phyloP scores from a whole-genome alignment of 768 basidiomycete species.

The Amanita jacksonii region DNA sequence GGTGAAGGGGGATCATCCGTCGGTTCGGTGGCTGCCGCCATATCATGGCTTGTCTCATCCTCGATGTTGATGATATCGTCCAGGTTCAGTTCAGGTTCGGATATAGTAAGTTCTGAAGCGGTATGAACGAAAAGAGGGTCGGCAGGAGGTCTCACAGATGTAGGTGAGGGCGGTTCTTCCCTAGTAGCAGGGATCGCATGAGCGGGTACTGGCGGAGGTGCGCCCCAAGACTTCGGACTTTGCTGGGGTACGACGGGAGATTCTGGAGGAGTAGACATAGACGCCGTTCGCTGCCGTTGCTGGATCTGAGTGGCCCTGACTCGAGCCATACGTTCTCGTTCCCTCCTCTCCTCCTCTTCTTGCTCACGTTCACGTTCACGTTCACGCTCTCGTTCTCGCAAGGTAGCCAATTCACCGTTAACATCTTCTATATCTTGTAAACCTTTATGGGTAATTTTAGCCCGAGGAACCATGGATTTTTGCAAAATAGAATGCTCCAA shows the following conservation, averaged over 20 bases:
- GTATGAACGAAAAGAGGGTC: slow-evolving; percentile 23
- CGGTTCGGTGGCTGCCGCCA: slow-evolving; percentile 14
- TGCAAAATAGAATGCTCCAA: slow-evolving; percentile 79
- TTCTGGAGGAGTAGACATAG: slow-evolving; percentile 64
- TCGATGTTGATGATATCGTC: slow-evolving; percentile 74
- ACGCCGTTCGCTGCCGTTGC: slow-evolving; percentile 37
- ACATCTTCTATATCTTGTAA: slow-evolving; percentile 83
- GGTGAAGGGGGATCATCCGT: slow-evolving; percentile 12
- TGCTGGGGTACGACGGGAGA: slow-evolving; percentile 45
- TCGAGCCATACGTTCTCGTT: slow-evolving; percentile 59
- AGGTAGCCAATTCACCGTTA: slow-evolving; percentile 33
- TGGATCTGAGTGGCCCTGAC: slow-evolving; percentile 36
- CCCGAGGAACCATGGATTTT: slow-evolving; percentile 55
- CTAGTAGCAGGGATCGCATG: slow-evolving; percentile 26
- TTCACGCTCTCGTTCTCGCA: slow-evolving; percentile 46
- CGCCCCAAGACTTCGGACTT: slow-evolving; percentile 45
- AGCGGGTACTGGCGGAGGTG: slow-evolving; percentile 45
- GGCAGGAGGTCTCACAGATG: slow-evolving; percentile 9
- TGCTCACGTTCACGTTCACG: slow-evolving; percentile 51
- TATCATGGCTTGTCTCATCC: slow-evolving; percentile 40
- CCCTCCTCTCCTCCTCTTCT: slow-evolving; percentile 62
- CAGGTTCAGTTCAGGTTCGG: slow-evolving; percentile 61
- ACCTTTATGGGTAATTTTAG: slow-evolving; percentile 90
- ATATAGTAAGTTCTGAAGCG: slow-evolving; percentile 27
- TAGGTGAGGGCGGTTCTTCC: slow-evolving; percentile 2